Evolutionary conservation across 495 filamentous ascomycete genomes (phyloP).

Genomic region (Hypoxylon crocopeplum): DNA sequence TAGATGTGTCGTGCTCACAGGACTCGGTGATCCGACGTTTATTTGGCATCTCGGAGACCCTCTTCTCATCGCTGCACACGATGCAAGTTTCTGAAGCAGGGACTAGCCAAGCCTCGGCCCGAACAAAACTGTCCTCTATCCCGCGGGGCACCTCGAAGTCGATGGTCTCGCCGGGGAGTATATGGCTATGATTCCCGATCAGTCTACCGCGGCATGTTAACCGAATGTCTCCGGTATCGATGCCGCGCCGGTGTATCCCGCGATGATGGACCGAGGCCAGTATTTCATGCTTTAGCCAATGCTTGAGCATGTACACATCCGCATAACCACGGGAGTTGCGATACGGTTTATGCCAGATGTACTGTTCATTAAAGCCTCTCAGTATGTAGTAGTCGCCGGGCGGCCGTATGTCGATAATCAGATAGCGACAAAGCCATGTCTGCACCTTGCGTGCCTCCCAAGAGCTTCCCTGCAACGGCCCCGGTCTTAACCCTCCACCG

Average conservation of each 20-base stretch:
- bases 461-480: constrained; percentile 40
- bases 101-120: constrained; percentile 47
- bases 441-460: constrained; percentile 42
- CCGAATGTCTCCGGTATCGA: constrained; percentile 33
- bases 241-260: constrained; percentile 12
- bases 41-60: constrained; percentile 42
- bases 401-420: constrained; percentile 35
- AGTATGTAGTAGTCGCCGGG: constrained; percentile 36
- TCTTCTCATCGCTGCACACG: constrained; percentile 49
- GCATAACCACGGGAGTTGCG: constrained; percentile 23
- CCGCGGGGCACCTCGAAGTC: constrained; percentile 41
- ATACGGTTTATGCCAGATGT: constrained; percentile 41
- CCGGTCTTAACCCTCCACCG: constrained; percentile 39
- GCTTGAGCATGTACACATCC: constrained; percentile 26
- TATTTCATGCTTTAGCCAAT: constrained; percentile 23
- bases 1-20: constrained; percentile 43
- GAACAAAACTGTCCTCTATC: constrained; percentile 39
- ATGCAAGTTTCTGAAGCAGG: constrained; percentile 41
- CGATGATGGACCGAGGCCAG: constrained; percentile 6
- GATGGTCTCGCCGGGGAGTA: constrained; percentile 39
- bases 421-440: constrained; percentile 45
- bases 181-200: constrained; percentile 18
- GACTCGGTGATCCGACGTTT: constrained; percentile 34
- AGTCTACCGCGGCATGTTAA: constrained; percentile 22
- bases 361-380: constrained; percentile 40